These are phyloP conservation scores for Gastrolobium bilobum DNA, from an alignment of 306 rosid genomes.

Conservation along the genomic window DNA sequence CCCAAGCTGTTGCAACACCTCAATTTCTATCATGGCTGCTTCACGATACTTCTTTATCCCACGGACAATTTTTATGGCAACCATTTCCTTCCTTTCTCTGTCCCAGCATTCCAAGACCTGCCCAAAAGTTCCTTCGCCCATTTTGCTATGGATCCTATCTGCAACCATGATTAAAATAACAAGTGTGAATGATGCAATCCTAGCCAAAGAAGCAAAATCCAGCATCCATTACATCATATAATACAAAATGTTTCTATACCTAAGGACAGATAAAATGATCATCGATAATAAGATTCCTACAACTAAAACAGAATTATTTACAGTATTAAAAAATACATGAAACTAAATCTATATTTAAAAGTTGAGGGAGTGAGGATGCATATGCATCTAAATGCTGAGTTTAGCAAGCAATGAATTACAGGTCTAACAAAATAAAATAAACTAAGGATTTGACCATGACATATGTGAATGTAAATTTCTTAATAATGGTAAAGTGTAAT, in stretches of 20 bases:
- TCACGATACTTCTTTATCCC: constrained; percentile 91
- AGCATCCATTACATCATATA: not conserved
- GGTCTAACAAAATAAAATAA: not conserved
- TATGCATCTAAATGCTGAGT: constrained; percentile 1
- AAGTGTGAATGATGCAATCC: constrained; percentile 8
- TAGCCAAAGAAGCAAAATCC: not conserved
- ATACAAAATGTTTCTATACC: not conserved
- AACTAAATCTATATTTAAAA: not conserved
- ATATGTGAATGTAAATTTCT: constrained; percentile 45
- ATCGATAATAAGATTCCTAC: not conserved
- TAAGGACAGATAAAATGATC: not conserved
- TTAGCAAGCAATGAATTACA: not conserved
- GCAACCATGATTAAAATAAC: constrained; percentile 36
- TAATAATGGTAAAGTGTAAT: constrained; percentile 76
- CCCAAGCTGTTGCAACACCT: constrained; percentile 88
- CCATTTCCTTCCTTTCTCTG: constrained; percentile 90
- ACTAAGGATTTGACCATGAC: constrained; percentile 20
- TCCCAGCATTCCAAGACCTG: constrained; percentile 99
- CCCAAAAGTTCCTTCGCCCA: constrained; percentile 99
- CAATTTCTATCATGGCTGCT: constrained; percentile 99
- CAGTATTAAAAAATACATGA: not conserved
- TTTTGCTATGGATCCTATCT: constrained; percentile 90
- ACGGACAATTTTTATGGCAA: constrained; percentile 92
- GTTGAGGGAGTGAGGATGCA: not conserved
- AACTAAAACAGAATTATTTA: not conserved